Conservation (phyloP, 371 early-diverging fungal species). For the Coemansia sp. region DNA sequence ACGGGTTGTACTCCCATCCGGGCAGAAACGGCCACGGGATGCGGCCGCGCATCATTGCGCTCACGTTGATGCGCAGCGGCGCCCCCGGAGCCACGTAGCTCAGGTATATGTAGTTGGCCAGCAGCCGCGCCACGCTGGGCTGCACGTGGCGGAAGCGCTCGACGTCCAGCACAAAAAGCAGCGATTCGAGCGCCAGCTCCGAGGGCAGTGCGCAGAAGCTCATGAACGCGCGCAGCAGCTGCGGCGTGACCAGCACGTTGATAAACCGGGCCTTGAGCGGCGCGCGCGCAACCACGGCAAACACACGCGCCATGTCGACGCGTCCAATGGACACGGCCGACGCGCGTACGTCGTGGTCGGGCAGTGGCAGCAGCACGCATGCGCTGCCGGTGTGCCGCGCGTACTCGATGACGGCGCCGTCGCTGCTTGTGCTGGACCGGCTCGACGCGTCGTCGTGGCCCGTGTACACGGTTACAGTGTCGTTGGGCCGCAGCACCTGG, state of each 20-base stretch:
- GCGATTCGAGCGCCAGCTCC: conserved; percentile 48
- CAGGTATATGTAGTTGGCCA: conserved; percentile 51
- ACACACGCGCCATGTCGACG: conserved; percentile 23
- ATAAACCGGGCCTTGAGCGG: conserved; percentile 47
- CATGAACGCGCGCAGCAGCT: conserved; percentile 34
- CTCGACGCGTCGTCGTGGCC: conserved; percentile 3
- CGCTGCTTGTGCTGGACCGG: conserved; percentile 1
- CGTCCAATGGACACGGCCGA: conserved; percentile 14
- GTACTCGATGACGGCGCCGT: conserved; percentile 8
- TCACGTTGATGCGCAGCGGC: conserved; percentile 41
- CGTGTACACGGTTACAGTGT: conserved; percentile 24
- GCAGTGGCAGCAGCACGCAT: conserved; percentile 24
- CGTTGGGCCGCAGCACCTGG: conserved; percentile 26
- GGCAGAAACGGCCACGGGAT: conserved; percentile 51
- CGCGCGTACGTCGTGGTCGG: neutral
- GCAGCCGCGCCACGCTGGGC: conserved; percentile 50
- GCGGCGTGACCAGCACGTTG: conserved; percentile 37
- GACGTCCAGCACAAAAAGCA: conserved; percentile 50
- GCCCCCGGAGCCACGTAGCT: conserved; percentile 48
- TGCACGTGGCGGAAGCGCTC: conserved; percentile 50
- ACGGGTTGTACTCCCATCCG: conserved; percentile 49
- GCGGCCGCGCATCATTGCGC: conserved; percentile 41
- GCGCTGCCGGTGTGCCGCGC: neutral
- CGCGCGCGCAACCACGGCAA: conserved; percentile 24
- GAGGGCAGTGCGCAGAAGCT: conserved; percentile 49